phyloP scores from a whole-genome alignment of 2,329 filamentous ascomycete genomes.

The Penicillium sp. region DNA sequence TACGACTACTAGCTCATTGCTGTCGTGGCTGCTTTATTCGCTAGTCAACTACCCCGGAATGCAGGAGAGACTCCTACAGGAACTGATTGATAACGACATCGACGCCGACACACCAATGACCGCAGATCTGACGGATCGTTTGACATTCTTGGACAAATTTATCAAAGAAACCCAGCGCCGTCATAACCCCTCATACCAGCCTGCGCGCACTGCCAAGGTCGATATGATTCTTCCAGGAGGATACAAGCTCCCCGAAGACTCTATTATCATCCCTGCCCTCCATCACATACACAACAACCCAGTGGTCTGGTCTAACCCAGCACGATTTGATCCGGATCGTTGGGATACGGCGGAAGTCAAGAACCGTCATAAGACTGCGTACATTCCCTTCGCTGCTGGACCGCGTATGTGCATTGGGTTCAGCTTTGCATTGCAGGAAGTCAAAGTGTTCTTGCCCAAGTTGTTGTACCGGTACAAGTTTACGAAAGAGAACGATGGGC shows the following conservation, averaged over 20 bases:
- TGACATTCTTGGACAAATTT: slow-evolving; percentile 47
- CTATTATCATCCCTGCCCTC: slow-evolving; percentile 54
- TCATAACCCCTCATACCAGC: slow-evolving; percentile 63
- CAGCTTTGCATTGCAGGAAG: slow-evolving; percentile 62
- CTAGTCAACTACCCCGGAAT: slow-evolving; percentile 54
- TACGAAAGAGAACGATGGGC: slow-evolving; percentile 47
- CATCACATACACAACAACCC: slow-evolving; percentile 53
- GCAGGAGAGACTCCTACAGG: slow-evolving; percentile 58
- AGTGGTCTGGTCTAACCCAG: slow-evolving; percentile 57
- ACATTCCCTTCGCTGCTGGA: slow-evolving; percentile 60
- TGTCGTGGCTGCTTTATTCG: slow-evolving; percentile 59
- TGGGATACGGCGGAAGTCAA: slow-evolving; percentile 57
- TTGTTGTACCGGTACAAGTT: slow-evolving; percentile 61
- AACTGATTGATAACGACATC: slow-evolving; percentile 53
- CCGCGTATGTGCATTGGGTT: slow-evolving; percentile 61
- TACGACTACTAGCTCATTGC: slow-evolving; percentile 58
- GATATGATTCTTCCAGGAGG: slow-evolving; percentile 61
- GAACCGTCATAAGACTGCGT: slow-evolving; percentile 51
- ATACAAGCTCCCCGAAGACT: slow-evolving; percentile 54
- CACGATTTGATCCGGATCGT: slow-evolving; percentile 58
- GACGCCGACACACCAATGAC: slow-evolving; percentile 47
- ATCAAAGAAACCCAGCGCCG: slow-evolving; percentile 61
- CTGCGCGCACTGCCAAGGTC: slow-evolving; percentile 55
- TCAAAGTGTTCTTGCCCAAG: slow-evolving; percentile 57
- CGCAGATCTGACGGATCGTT: slow-evolving; percentile 48